Evolutionary conservation across 2,329 filamentous ascomycete species (phyloP).

Genomic region (Clonostachys solani): DNA sequence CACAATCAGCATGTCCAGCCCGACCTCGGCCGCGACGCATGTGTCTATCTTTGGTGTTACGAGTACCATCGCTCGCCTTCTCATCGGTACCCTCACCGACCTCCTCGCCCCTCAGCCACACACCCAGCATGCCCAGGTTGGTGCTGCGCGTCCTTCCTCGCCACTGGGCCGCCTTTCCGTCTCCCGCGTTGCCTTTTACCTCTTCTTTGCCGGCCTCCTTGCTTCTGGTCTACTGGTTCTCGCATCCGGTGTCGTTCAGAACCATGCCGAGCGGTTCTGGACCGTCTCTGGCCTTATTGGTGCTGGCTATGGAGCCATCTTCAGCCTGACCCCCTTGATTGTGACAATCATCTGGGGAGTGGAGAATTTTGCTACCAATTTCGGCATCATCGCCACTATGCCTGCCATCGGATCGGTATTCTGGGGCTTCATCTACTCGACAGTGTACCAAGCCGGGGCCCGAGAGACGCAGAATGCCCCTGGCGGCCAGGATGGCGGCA

Average conservation of each 20-base stretch:
- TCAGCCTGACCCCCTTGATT: constrained; percentile 85
- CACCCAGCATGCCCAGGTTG: constrained; percentile 50
- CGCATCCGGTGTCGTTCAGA: constrained; percentile 70
- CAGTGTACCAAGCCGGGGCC: constrained; percentile 69
- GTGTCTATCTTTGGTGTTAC: constrained; percentile 90
- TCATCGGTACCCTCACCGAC: constrained; percentile 86
- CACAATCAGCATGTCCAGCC: constrained; percentile 28
- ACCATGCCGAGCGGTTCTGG: constrained; percentile 77
- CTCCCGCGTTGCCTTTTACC: constrained; percentile 76
- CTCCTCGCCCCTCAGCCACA: constrained; percentile 69
- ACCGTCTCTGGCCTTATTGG: constrained; percentile 80
- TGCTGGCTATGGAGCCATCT: constrained; percentile 88
- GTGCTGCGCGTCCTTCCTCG: constrained; percentile 8
- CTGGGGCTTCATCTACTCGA: constrained; percentile 88
- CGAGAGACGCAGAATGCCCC: constrained; percentile 21
- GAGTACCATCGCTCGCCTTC: constrained; percentile 83
- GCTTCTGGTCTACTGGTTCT: constrained; percentile 74
- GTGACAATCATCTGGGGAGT: constrained; percentile 98
- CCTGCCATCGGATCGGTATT: constrained; percentile 84
- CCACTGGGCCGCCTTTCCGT: constrained; percentile 45
- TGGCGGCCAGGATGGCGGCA: constrained; percentile 15
- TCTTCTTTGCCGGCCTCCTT: constrained; percentile 70
- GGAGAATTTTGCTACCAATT: constrained; percentile 98
- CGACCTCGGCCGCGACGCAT: constrained; percentile 74
- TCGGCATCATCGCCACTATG: constrained; percentile 90